phyloP scores from a whole-genome alignment of 192 early-diverging fungal species.

The Backusella circina region DNA sequence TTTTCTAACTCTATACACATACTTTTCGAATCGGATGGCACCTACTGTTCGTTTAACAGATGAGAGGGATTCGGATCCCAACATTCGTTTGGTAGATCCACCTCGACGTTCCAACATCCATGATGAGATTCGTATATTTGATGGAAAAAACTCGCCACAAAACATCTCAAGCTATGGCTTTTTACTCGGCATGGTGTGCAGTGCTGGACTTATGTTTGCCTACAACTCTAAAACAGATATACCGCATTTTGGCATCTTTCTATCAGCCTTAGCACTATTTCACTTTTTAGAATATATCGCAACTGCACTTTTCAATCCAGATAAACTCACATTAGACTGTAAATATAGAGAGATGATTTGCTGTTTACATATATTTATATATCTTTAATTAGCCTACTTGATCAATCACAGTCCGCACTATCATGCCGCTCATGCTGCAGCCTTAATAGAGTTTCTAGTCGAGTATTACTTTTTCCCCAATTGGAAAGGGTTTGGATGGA shows the following conservation, averaged over 20 bases:
- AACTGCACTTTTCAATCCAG: slow-evolving; percentile 77
- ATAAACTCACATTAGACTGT: slow-evolving; percentile 69
- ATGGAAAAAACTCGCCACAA: slow-evolving; percentile 67
- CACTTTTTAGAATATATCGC: slow-evolving; percentile 86
- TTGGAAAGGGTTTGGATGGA: slow-evolving; percentile 44
- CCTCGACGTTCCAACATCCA: slow-evolving; percentile 27
- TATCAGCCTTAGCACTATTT: slow-evolving; percentile 66
- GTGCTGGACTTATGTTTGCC: slow-evolving; percentile 46
- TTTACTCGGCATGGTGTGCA: slow-evolving; percentile 59
- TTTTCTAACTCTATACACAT: not conserved
- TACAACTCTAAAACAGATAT: slow-evolving; percentile 29
- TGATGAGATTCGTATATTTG: slow-evolving; percentile 50
- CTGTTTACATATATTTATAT: not conserved
- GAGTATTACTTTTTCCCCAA: slow-evolving; percentile 61
- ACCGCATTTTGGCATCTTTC: slow-evolving; percentile 63
- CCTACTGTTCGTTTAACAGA: not conserved
- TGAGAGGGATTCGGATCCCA: slow-evolving; percentile 4
- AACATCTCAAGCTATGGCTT: slow-evolving; percentile 80
- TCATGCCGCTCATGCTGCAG: slow-evolving; percentile 60
- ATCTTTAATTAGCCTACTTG: slow-evolving; percentile 56
- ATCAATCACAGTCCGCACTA: slow-evolving; percentile 73
- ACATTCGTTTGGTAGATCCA: slow-evolving; percentile 9
- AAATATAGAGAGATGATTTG: slow-evolving; percentile 23
- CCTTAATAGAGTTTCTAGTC: slow-evolving; percentile 66
- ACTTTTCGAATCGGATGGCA: not conserved